Evolutionary conservation across 2,329 filamentous ascomycete species (phyloP).

Genomic region (Zymoseptoria crescenta): DNA sequence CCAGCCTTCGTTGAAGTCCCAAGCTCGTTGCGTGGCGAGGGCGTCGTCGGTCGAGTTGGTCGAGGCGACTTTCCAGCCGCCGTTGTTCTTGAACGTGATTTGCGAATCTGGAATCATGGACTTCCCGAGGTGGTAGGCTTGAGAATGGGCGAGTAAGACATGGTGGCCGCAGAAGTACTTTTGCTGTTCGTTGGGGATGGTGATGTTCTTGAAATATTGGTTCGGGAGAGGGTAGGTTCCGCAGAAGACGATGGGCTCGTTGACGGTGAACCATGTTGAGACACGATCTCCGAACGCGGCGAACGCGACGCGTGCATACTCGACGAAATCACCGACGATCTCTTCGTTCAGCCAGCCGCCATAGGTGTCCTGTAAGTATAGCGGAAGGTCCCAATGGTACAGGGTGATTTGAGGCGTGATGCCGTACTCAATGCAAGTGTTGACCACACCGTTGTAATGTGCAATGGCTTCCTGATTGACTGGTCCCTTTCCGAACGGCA

Average conservation of each 20-base stretch:
- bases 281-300: slow-evolving; percentile 33
- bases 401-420: slow-evolving; percentile 41
- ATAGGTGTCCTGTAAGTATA: slow-evolving; percentile 32
- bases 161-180: slow-evolving; percentile 31
- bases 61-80: slow-evolving; percentile 31
- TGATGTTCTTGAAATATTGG: slow-evolving; percentile 32
- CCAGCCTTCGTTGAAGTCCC: slow-evolving; percentile 35
- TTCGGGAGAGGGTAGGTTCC: slow-evolving; percentile 26
- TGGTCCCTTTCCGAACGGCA: slow-evolving; percentile 42
- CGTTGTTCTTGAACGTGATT: slow-evolving; percentile 32
- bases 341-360: slow-evolving; percentile 33
- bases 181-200: slow-evolving; percentile 25
- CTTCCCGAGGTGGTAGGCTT: slow-evolving; percentile 37
- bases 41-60: slow-evolving; percentile 31
- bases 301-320: slow-evolving; percentile 34
- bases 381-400: slow-evolving; percentile 36
- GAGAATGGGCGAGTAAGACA: slow-evolving; percentile 32
- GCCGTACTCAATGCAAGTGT: slow-evolving; percentile 34
- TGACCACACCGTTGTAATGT: slow-evolving; percentile 44
- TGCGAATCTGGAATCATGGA: slow-evolving; percentile 30
- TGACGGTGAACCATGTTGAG: slow-evolving; percentile 36
- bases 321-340: slow-evolving; percentile 32
- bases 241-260: slow-evolving; percentile 32
- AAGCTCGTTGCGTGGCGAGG: slow-evolving; percentile 28
- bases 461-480: slow-evolving; percentile 41